Conservation (phyloP, 805 yeast species). For the Lipomyces yamadae region DNA sequence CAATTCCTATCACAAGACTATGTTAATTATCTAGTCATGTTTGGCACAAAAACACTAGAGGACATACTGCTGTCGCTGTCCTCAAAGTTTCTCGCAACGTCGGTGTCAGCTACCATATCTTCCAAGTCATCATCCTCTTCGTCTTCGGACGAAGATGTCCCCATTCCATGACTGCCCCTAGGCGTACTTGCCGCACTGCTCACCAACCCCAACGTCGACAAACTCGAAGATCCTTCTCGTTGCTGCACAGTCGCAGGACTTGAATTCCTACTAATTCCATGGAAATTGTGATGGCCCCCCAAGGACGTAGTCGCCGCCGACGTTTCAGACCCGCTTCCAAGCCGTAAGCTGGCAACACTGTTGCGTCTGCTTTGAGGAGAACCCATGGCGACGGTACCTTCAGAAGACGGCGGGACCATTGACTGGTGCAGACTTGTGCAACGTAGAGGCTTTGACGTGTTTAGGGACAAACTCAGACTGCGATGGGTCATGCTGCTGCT, state of each 20-base stretch:
- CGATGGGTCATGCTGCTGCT: background rate
- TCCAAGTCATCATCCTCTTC: constrained; percentile 4
- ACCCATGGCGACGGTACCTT: constrained; percentile 8
- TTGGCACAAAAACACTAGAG: background rate
- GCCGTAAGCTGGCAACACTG: constrained; percentile 6
- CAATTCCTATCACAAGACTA: background rate
- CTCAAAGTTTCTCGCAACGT: constrained; percentile 8
- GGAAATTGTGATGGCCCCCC: background rate
- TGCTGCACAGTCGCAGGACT: constrained; percentile 5
- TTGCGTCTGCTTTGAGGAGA: constrained; percentile 16
- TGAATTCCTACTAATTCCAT: constrained; percentile 1
- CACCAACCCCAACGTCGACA: background rate
- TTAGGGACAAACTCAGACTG: constrained; percentile 12
- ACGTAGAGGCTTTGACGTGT: constrained; percentile 14
- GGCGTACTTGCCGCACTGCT: background rate
- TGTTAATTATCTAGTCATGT: background rate
- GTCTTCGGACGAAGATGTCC: background rate
- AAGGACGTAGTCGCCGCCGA: background rate
- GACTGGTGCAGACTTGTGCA: constrained; percentile 22
- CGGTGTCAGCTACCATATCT: constrained; percentile 5
- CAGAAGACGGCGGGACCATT: constrained; percentile 15
- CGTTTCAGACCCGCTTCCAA: constrained; percentile 7
- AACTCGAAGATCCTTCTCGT: constrained; percentile 7
- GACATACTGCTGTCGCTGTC: constrained; percentile 3
- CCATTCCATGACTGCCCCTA: background rate